Evolutionary conservation across 768 basidiomycete species (phyloP), one percentile per base, ranked within the genome.

Genomic region (Calocybe indica): DNA sequence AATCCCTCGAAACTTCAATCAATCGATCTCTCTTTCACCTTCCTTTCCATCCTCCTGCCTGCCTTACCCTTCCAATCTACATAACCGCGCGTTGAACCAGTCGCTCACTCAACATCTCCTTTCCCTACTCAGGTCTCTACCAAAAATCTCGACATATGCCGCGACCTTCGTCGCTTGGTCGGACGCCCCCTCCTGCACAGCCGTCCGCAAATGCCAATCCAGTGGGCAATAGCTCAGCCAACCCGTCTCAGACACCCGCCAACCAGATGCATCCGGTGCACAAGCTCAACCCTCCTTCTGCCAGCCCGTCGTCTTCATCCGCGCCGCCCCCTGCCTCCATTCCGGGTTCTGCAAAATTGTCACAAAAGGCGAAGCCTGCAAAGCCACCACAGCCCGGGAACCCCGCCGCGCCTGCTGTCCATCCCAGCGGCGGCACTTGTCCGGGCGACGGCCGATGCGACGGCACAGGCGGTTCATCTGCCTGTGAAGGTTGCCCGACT

Each of bases 391-490:
- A 33, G 38, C 28, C 49, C 14, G 34, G 38, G 36, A 15, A 33
- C 29, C 33, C 40, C 11, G 11, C 36, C 11, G 10, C 30, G 2
- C 22, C 30, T 34, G 42, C 42, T n/a, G 31, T 34, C 6, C 42
- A 43, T 33, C 22, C 22, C 4, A 32, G 31, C 42, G 66, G 69
- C 31, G 86, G 88, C 52, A 94, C 94, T n/a, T 99, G 96, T 67
- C 96, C 96, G 3, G 96, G 96, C 48, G 96, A 97, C 69, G 96
- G 96, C 32, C 80, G 90, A 56, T 99, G 96, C 69, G 92, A 99
- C 68, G 96, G 96, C 55, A 94, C 91, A 9, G 96, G 96, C 58
- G 96, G 96, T 45, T 83, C 92, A 54, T 82, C 81, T 50, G 85
- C 90, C 52, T 99, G 96, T 66, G 80, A 85, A 54, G 96, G 96